Evolutionary conservation across 441 rosid species (phyloP).

Genomic region (Macaranga tanarius): DNA sequence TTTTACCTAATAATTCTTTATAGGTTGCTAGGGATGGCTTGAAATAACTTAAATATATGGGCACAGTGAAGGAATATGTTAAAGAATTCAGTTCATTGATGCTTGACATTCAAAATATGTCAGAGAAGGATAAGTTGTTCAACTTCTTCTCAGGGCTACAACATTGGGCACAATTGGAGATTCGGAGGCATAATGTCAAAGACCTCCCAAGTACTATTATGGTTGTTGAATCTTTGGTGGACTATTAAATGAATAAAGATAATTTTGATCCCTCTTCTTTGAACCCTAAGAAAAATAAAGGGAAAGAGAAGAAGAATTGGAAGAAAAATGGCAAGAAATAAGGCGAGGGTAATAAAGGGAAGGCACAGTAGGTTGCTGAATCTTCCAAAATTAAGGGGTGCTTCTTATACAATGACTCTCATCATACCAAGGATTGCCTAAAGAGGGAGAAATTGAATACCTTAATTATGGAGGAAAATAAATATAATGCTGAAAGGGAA

Average conservation of each 20-base stretch:
- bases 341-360: not conserved
- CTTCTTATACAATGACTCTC: too few relatives aligned
- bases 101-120: not conserved
- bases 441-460: not conserved
- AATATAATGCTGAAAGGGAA: too few relatives aligned
- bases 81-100: not conserved
- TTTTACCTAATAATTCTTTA: not conserved
- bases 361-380: not conserved
- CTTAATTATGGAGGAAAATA: not conserved
- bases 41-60: not conserved
- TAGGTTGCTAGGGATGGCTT: not conserved
- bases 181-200: not conserved
- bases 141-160: not conserved
- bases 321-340: not conserved
- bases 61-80: not conserved
- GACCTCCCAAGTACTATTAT: rapidly evolving
- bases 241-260: not conserved
- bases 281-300: not conserved
- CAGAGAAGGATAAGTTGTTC: not conserved
- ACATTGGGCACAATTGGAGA: not conserved
- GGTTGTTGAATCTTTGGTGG: not conserved
- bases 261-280: not conserved
- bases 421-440: not conserved
- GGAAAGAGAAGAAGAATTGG: not conserved
- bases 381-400: rapidly evolving